Percentiles rank a stretch among this genome's conserved stretches.
phyloP scores from a whole-genome alignment of 1,139 yeast species.

The Yarrowia galli region DNA sequence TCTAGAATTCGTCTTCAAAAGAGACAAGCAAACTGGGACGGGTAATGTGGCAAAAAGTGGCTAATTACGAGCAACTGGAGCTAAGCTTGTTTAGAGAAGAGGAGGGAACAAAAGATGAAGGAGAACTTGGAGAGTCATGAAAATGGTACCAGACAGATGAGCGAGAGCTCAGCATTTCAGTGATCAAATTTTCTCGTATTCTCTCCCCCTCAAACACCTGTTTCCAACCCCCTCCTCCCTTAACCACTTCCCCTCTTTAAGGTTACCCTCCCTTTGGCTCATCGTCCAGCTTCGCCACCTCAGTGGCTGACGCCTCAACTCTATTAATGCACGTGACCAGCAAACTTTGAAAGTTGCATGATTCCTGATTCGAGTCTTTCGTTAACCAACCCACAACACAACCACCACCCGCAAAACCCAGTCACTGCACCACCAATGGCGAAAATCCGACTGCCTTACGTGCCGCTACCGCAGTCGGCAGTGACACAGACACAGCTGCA shows the following conservation, averaged over 20 bases:
- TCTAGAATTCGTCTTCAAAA: too few species aligned
- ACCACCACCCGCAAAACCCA: too few species aligned
- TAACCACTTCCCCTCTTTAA: background rate
- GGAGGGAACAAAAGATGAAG: too few species aligned
- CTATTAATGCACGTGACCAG: conserved; percentile 11
- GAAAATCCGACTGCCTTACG: conserved; percentile 33
- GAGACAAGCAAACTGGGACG: too few species aligned
- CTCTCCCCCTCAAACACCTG: background rate
- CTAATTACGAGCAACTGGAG: too few species aligned
- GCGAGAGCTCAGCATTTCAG: too few species aligned
- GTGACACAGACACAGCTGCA: conserved; percentile 12
- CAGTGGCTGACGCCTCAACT: conserved; percentile 32
- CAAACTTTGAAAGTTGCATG: conserved; percentile 34
- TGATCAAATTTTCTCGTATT: too few species aligned
- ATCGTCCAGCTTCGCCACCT: background rate
- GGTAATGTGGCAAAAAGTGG: too few species aligned
- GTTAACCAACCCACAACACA: too few species aligned
- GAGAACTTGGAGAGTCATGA: too few species aligned
- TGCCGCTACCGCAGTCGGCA: conserved; percentile 34
- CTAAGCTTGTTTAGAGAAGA: too few species aligned
- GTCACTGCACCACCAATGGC: background rate
- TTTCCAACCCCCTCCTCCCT: background rate
- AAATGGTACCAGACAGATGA: too few species aligned
- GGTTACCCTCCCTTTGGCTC: background rate
- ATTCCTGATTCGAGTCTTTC: conserved; percentile 1